Evolutionary conservation across 208 protist genomes (phyloP).

Genomic region (Trichomonas tenax): DNA sequence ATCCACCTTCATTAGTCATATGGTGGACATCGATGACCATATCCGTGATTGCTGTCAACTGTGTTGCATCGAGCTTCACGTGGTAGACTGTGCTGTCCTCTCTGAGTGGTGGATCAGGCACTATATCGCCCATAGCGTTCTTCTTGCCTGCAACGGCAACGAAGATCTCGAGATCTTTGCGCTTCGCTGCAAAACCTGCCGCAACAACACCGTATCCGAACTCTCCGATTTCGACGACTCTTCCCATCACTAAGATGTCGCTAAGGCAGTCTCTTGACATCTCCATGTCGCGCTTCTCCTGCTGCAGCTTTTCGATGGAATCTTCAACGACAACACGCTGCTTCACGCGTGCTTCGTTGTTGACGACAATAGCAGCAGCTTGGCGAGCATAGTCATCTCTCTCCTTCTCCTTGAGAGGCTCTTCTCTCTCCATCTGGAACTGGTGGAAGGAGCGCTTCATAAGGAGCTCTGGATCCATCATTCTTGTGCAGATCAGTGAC

Average conservation of each 20-base stretch:
- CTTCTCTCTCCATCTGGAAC: background rate
- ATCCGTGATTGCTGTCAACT: background rate
- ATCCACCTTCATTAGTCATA: background rate
- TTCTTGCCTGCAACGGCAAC: background rate
- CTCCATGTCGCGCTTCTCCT: background rate
- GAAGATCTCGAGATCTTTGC: background rate
- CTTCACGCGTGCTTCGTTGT: background rate
- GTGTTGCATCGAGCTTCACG: background rate
- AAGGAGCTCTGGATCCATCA: background rate
- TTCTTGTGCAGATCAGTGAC: background rate
- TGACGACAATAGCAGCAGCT: background rate
- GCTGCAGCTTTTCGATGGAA: background rate
- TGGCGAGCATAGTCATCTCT: background rate
- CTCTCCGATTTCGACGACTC: background rate
- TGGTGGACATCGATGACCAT: background rate
- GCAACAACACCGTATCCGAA: background rate
- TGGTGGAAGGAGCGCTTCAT: background rate
- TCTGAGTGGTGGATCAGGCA: background rate
- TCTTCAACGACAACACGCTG: background rate
- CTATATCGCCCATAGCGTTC: background rate
- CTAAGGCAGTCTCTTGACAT: background rate
- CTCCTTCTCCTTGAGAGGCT: background rate
- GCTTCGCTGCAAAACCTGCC: background rate
- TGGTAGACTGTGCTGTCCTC: background rate
- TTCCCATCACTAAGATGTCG: background rate